Percentiles rank a stretch among this genome's conserved stretches.
phyloP scores from a whole-genome alignment of 2,329 filamentous ascomycete species.

The Sporothrix protearum region DNA sequence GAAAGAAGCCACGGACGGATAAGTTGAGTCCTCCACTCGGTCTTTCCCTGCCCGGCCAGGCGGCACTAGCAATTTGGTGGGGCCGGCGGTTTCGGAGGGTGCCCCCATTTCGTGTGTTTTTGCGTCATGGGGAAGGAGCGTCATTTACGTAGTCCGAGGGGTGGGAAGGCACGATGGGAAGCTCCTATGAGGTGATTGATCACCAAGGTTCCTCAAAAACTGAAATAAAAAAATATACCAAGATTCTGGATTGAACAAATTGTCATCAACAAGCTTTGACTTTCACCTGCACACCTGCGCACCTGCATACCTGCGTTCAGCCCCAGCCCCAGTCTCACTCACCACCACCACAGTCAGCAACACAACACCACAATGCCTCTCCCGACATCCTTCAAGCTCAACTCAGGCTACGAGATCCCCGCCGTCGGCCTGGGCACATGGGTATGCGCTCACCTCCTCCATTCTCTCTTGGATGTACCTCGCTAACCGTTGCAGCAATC shows the following conservation, averaged over 20 bases:
- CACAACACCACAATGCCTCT: constrained; percentile 26
- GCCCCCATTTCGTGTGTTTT: not conserved
- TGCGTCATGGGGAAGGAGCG: not conserved
- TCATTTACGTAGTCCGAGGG: not conserved
- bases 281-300: not conserved
- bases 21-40: constrained; percentile 2
- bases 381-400: constrained; percentile 26
- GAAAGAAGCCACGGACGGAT: not conserved
- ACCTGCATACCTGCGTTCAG: not conserved
- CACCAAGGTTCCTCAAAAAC: not conserved
- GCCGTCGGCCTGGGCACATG: constrained; percentile 43
- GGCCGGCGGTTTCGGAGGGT: not conserved
- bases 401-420: constrained; percentile 35
- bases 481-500: constrained; percentile 24
- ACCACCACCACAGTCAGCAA: not conserved
- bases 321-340: not conserved
- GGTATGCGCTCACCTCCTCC: constrained; percentile 31
- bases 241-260: not conserved
- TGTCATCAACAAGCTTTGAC: not conserved
- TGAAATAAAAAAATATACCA: not conserved
- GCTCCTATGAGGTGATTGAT: constrained; percentile 6
- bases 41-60: not conserved
- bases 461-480: too few species aligned
- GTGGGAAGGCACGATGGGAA: constrained; percentile 2
- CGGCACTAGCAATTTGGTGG: not conserved